phyloP scores from a whole-genome alignment of 805 yeast genomes.

The Priceomyces fermenticarens region DNA sequence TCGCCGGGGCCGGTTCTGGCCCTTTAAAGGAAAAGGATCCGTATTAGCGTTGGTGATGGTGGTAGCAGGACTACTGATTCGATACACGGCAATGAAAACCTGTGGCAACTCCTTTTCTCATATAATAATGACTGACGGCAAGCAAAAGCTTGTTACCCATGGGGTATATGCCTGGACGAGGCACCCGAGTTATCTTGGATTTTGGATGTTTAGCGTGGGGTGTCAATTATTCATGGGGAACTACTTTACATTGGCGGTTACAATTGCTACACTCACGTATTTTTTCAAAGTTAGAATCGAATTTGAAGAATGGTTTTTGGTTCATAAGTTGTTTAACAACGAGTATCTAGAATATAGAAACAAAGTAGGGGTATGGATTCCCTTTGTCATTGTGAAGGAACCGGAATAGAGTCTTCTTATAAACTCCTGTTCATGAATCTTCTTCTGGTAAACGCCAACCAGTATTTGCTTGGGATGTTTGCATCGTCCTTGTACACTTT shows the following conservation, averaged over 20 bases:
- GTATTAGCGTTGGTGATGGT: too few species aligned
- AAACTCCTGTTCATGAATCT: slow-evolving; percentile 92
- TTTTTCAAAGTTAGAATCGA: slow-evolving; percentile 30
- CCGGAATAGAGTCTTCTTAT: slow-evolving; percentile 18
- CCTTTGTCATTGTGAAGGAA: slow-evolving; percentile 16
- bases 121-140: slow-evolving; percentile 18
- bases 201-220: slow-evolving; percentile 31
- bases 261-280: slow-evolving; percentile 14
- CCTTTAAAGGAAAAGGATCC: too few species aligned
- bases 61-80: slow-evolving; percentile 20
- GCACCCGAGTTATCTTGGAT: slow-evolving; percentile 41
- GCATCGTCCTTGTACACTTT: slow-evolving; percentile 63
- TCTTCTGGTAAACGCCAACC: slow-evolving; percentile 95
- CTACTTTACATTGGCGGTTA: slow-evolving; percentile 12
- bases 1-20: slow-evolving; percentile 2
- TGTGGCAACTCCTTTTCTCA: slow-evolving; percentile 38
- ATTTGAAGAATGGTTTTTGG: slow-evolving; percentile 33
- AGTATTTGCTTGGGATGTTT: slow-evolving; percentile 74
- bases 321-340: slow-evolving; percentile 22
- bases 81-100: slow-evolving; percentile 28
- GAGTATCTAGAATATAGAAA: slow-evolving; percentile 23
- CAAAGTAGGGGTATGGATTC: slow-evolving; percentile 25
- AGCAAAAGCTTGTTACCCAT: slow-evolving; percentile 21
- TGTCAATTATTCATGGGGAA: slow-evolving; percentile 26
- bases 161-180: slow-evolving; percentile 30